These are phyloP conservation scores for Neolecta irregularis DNA, from an alignment of 1,139 yeast species.

Conservation along the genomic window DNA sequence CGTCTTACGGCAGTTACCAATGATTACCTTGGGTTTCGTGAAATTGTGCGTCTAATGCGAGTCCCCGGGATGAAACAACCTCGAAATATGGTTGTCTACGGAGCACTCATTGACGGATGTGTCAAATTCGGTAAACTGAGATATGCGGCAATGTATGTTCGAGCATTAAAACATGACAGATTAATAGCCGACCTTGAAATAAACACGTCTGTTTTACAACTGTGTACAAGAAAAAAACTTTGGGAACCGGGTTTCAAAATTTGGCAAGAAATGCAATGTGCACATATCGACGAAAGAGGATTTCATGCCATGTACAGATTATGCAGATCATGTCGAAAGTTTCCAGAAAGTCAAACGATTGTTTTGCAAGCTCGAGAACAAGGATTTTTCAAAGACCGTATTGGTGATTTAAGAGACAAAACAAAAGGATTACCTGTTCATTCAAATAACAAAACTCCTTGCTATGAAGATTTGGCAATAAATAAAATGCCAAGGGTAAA, in stretches of 20 bases:
- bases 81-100: slow-evolving; percentile 4
- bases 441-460: too few relatives aligned
- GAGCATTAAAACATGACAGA: slow-evolving; percentile 6
- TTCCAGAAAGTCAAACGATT: too few relatives aligned
- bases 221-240: not conserved
- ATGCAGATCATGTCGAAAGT: too few relatives aligned
- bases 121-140: slow-evolving; percentile 4
- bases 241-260: too few relatives aligned
- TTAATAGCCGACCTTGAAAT: slow-evolving; percentile 3
- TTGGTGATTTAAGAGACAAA: too few relatives aligned
- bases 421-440: too few relatives aligned
- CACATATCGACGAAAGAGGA: too few relatives aligned
- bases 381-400: too few relatives aligned
- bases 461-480: too few relatives aligned
- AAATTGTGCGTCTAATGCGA: slow-evolving; percentile 9
- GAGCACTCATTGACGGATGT: slow-evolving; percentile 8
- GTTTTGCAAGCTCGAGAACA: too few relatives aligned
- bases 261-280: too few relatives aligned
- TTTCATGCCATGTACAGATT: too few relatives aligned
- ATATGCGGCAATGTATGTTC: slow-evolving; percentile 6
- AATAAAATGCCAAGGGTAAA: slow-evolving; percentile 3
- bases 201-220: not conserved
- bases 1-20: slow-evolving; percentile 10
- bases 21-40: slow-evolving; percentile 8
- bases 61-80: slow-evolving; percentile 9